These are phyloP conservation scores for Paraphaeosphaeria minitans DNA, from an alignment of 2,329 filamentous ascomycete species.

Conservation along the genomic window DNA sequence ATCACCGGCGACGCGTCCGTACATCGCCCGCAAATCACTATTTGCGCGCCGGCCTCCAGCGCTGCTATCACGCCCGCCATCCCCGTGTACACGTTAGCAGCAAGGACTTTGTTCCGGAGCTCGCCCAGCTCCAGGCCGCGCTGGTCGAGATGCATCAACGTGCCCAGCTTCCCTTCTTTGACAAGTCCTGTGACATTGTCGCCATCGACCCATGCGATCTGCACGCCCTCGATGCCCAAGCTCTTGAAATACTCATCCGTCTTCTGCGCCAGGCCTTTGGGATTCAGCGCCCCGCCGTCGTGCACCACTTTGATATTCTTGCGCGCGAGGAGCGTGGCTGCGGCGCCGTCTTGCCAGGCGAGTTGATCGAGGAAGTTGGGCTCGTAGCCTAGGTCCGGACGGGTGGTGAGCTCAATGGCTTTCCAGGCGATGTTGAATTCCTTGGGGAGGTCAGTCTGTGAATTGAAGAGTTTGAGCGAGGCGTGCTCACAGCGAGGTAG, in stretches of 20 bases:
- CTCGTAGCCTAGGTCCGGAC: slow-evolving; percentile 39
- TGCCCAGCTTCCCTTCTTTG: slow-evolving; percentile 16
- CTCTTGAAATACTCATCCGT: slow-evolving; percentile 32
- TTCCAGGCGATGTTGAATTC: slow-evolving; percentile 43
- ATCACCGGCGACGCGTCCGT: slow-evolving; percentile 50
- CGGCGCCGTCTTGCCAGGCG: slow-evolving; percentile 29
- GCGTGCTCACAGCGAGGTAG: slow-evolving; percentile 33
- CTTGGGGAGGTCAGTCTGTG: background rate
- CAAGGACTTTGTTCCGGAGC: slow-evolving; percentile 19
- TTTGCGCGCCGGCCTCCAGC: slow-evolving; percentile 45
- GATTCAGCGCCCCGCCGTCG: slow-evolving; percentile 62
- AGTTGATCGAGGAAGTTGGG: slow-evolving; percentile 39
- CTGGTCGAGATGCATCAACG: slow-evolving; percentile 23
- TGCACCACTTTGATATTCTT: slow-evolving; percentile 59
- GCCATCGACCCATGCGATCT: slow-evolving; percentile 51
- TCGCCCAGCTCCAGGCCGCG: slow-evolving; percentile 12
- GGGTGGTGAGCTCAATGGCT: slow-evolving; percentile 34
- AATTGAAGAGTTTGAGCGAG: background rate
- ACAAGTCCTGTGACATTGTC: slow-evolving; percentile 41
- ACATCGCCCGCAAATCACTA: slow-evolving; percentile 50
- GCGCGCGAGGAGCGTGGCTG: slow-evolving; percentile 42
- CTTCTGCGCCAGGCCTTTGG: slow-evolving; percentile 54
- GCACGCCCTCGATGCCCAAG: slow-evolving; percentile 19
- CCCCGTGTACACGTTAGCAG: slow-evolving; percentile 59
- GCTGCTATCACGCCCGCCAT: slow-evolving; percentile 49